Conservation (phyloP, 352 stramenopile species). For the Phytophthora agathidicida region DNA sequence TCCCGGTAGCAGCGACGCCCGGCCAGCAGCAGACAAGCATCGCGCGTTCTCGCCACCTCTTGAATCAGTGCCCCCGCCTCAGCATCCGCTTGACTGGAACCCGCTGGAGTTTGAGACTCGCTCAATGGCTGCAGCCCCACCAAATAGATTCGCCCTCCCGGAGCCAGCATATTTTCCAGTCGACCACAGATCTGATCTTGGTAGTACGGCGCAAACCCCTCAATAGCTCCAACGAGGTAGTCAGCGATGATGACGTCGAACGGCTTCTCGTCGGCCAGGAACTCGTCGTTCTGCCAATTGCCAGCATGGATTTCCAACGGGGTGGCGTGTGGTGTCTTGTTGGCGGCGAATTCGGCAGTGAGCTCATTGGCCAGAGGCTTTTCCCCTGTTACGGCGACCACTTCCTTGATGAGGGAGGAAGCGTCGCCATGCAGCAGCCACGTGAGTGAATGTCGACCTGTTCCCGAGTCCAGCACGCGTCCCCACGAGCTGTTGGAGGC, state of each 20-base stretch:
- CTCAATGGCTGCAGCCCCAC: slow-evolving; percentile 89
- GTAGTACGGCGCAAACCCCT: slow-evolving; percentile 92
- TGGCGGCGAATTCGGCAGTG: slow-evolving; percentile 37
- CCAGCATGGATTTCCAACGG: slow-evolving; percentile 56
- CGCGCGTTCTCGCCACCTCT: slow-evolving; percentile 75
- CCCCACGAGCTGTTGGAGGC: slow-evolving; percentile 44
- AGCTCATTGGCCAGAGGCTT: slow-evolving; percentile 52
- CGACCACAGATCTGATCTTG: slow-evolving; percentile 74
- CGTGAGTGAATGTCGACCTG: slow-evolving; percentile 87
- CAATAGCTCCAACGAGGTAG: slow-evolving; percentile 93
- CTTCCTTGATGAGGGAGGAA: slow-evolving; percentile 33
- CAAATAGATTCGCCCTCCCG: slow-evolving; percentile 89
- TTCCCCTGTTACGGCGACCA: slow-evolving; percentile 83
- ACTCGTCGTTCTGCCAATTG: slow-evolving; percentile 74
- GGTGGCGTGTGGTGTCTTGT: slow-evolving; percentile 35
- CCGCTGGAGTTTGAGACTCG: slow-evolving; percentile 40
- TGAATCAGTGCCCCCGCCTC: slow-evolving; percentile 48
- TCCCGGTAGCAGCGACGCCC: slow-evolving; percentile 90
- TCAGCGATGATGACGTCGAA: slow-evolving; percentile 90
- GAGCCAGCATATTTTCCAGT: slow-evolving; percentile 74
- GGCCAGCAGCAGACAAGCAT: slow-evolving; percentile 91
- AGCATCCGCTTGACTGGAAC: slow-evolving; percentile 32
- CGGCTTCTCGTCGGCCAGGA: slow-evolving; percentile 58
- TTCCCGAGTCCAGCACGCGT: slow-evolving; percentile 90
- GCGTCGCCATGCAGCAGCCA: slow-evolving; percentile 71